phyloP scores from a whole-genome alignment of 148 eudicot genomes.

The Chenopodium berlandieri region DNA sequence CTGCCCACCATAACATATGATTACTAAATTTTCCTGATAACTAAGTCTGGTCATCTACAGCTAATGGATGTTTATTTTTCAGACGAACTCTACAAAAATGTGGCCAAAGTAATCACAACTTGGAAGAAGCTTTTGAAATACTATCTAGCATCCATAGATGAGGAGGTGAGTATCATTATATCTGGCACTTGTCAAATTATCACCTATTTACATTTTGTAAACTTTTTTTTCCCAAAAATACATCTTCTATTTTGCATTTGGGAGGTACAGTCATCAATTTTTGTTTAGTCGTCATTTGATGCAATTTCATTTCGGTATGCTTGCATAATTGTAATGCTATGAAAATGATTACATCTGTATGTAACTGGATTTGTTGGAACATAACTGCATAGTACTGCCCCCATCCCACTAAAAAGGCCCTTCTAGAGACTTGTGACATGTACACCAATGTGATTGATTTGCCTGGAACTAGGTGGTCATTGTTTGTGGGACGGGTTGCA shows the following conservation, averaged over 20 bases:
- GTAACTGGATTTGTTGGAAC: background rate
- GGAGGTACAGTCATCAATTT: background rate
- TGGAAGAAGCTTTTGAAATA: constrained; percentile 70
- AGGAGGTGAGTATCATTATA: constrained; percentile 52
- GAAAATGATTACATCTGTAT: background rate
- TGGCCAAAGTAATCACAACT: constrained; percentile 41
- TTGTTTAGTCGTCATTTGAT: background rate
- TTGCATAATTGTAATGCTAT: no score
- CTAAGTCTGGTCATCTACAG: background rate
- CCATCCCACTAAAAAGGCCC: background rate
- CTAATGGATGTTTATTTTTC: constrained; percentile 24
- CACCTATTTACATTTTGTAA: background rate
- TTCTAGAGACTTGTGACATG: background rate
- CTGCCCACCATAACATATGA: background rate
- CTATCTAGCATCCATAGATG: constrained; percentile 69
- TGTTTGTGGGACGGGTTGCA: no score
- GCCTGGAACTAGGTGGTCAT: no score
- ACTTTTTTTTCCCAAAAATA: no score
- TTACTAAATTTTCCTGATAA: background rate
- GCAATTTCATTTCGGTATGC: no score
- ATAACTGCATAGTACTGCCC: background rate
- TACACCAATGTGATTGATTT: background rate
- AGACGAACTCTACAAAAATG: constrained; percentile 59
- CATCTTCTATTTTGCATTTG: background rate
- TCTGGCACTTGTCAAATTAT: constrained; percentile 1